Base-by-base conservation (phyloP, 768 basidiomycete species). In the Rhizopogon salebrosus region DNA sequence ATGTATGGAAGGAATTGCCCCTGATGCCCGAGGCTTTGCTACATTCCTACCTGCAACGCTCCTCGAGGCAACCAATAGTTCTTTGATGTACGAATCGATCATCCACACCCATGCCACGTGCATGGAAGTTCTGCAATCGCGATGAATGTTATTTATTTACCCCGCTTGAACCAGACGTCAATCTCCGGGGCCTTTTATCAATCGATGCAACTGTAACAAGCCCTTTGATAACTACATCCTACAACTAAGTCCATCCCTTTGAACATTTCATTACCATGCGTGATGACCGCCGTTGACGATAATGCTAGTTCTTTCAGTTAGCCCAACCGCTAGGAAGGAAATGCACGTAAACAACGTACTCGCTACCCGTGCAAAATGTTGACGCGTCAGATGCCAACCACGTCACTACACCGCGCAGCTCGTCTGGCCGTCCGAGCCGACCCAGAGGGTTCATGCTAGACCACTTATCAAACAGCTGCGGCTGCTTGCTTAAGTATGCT, bases 361-460 rank as follows among this genome's bases (percentile, higher is more conserved):
- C 87, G 84, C 87, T 88, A 1, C 87, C 87, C 0, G 89, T 90
- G 61, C 85, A 88, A 64, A 84, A 90, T 27, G 79, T 85, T 4
- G 84, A 86, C 42, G 88, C 87, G 53, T 89, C 86, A 57, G 80
- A 82, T 24, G 87, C 83, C 8, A 90, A 70, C 87, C 87, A 90
- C 0, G 78, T 69, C 41, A 80, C 72, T 0, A 87, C 85, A 0
- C 89, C 88, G 1, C 88, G 75, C 62, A 89, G 60, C 66, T 91
- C 88, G 60, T 89, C 86, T 0, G 83, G 78, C 8, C 84, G 70
- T 4, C 88, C 88, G 29, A 91, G 75, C 6, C 89, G 77, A 1
- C 83, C 84, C 57, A 89, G 69, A 1, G 88, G 89, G 60, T 88
- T 89, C 66, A 81, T 52, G 42, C 67, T 67, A 20, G 85, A 84